These are phyloP conservation scores for Vaucheria bursata DNA, from an alignment of 352 stramenopile species.

Conservation along the genomic window DNA sequence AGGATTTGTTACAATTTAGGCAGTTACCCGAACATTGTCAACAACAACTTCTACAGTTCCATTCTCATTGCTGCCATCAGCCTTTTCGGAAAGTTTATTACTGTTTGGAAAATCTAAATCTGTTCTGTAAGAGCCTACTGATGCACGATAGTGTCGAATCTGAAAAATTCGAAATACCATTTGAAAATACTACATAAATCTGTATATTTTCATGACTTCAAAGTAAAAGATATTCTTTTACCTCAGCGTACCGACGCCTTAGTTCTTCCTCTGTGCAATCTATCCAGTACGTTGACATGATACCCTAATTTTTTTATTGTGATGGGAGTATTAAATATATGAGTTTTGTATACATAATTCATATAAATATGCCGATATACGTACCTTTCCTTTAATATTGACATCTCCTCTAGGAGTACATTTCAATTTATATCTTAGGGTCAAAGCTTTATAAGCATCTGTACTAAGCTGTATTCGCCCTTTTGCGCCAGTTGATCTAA, in stretches of 20 bases:
- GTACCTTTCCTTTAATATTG: conserved; percentile 35
- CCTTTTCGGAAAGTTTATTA: not conserved
- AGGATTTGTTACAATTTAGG: not conserved
- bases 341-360: not conserved
- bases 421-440: conserved; percentile 6
- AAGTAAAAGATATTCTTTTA: not conserved
- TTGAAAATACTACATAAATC: not conserved
- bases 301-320: no score
- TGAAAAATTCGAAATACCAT: not conserved
- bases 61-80: not conserved
- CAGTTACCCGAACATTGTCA: not conserved
- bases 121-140: not conserved
- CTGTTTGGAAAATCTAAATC: not conserved
- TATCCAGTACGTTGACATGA: conserved; percentile 30
- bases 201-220: not conserved
- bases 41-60: not conserved
- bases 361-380: not conserved
- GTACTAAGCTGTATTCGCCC: conserved; percentile 29
- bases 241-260: not conserved
- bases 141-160: not conserved
- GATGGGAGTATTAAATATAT: no score
- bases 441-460: conserved; percentile 5
- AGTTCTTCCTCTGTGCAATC: conserved; percentile 6
- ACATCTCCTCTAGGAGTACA: conserved; percentile 19
- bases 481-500: conserved; percentile 23